Evolutionary conservation across 2,329 filamentous ascomycete species (phyloP).

Genomic region (Septoria petroselini): DNA sequence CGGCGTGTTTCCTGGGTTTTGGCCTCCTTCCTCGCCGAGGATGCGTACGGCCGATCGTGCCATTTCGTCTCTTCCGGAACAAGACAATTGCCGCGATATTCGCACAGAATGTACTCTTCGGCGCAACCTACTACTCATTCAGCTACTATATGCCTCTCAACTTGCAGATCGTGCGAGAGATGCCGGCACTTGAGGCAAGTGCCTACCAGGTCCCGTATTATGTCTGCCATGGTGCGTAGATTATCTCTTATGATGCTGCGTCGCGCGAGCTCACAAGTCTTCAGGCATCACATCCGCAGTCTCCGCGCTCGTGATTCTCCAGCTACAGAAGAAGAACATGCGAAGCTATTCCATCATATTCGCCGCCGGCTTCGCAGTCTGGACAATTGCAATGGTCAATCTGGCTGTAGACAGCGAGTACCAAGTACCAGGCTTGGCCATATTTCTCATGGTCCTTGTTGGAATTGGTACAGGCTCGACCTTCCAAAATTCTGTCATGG

Average conservation of each 20-base stretch:
- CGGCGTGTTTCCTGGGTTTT: constrained; percentile 14
- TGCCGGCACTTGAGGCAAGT: constrained; percentile 16
- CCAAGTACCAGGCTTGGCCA: constrained; percentile 10
- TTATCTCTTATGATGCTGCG: neutral
- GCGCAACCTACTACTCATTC: constrained; percentile 28
- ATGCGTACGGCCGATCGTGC: constrained; percentile 24
- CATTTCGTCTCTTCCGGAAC: constrained; percentile 29
- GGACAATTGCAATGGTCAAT: constrained; percentile 21
- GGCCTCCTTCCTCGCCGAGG: constrained; percentile 15
- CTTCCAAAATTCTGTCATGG: constrained; percentile 30
- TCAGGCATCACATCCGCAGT: constrained; percentile 19
- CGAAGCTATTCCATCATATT: constrained; percentile 25
- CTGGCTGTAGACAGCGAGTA: constrained; percentile 3
- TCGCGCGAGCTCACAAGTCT: neutral
- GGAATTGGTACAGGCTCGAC: constrained; percentile 26
- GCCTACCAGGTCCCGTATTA: constrained; percentile 25
- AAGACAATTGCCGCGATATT: constrained; percentile 24
- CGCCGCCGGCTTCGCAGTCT: constrained; percentile 22
- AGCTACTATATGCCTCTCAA: constrained; percentile 27
- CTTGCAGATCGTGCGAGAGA: constrained; percentile 20
- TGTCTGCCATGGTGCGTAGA: constrained; percentile 19
- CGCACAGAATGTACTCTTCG: constrained; percentile 27
- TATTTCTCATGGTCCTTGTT: constrained; percentile 21
- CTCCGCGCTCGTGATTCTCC: constrained; percentile 21
- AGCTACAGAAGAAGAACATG: constrained; percentile 6